Conservation (phyloP, 176 grass and related monocot genomes). For the Oryza officinalis region DNA sequence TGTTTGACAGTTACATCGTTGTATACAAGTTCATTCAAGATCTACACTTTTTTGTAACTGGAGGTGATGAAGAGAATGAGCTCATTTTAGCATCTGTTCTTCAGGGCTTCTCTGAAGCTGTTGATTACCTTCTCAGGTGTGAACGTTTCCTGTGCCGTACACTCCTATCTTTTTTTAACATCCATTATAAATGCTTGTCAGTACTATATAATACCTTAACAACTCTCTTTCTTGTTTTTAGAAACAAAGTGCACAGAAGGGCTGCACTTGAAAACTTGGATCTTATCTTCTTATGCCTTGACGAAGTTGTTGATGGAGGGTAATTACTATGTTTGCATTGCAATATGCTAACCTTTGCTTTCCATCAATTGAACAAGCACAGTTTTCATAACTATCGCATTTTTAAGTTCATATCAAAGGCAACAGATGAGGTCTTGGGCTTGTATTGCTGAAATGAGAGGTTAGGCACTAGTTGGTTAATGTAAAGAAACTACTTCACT, state of each 20-base stretch:
- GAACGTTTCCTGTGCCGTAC: background rate
- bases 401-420: background rate
- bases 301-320: constrained; percentile 82
- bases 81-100: constrained; percentile 74
- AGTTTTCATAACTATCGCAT: background rate
- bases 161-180: background rate
- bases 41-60: constrained; percentile 77
- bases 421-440: background rate
- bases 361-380: background rate
- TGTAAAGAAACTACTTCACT: background rate
- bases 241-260: constrained; percentile 64
- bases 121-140: constrained; percentile 58
- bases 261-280: constrained; percentile 74
- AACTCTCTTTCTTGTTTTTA: constrained; percentile 35
- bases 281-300: constrained; percentile 73
- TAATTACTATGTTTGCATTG: constrained; percentile 23
- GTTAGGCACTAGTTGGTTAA: background rate
- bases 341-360: background rate
- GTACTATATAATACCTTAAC: background rate
- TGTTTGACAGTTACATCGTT: constrained; percentile 63
- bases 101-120: constrained; percentile 68
- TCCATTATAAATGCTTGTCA: background rate
- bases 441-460: constrained; percentile 14
- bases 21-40: constrained; percentile 80
- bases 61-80: constrained; percentile 83